A percentile compares a stretch with the other conserved stretches of the same genome.
phyloP scores from a whole-genome alignment of 2,329 filamentous ascomycete species.

The Clarireedia paspali region DNA sequence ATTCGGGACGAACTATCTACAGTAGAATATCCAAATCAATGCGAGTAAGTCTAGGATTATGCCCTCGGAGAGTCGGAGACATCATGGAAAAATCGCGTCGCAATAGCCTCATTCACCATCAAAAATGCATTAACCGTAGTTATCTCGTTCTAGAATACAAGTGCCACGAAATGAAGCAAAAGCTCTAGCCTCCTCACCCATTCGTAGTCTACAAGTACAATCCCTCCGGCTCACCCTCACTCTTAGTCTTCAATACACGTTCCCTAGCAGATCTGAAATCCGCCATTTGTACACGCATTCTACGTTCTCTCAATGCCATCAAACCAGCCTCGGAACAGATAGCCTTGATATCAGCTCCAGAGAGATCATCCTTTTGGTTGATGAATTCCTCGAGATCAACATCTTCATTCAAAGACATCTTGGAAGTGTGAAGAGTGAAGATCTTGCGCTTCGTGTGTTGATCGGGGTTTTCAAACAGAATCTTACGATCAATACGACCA shows the following conservation, averaged over 20 bases:
- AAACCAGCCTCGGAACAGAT: conserved; percentile 97
- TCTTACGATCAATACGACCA: conserved; percentile 97
- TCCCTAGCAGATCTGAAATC: conserved; percentile 92
- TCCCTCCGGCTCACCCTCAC: conserved; percentile 94
- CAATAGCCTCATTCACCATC: background rate
- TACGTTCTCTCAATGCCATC: conserved; percentile 84
- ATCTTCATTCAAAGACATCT: conserved; percentile 94
- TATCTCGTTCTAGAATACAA: conserved; percentile 23
- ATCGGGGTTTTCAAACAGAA: conserved; percentile 61
- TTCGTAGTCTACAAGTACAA: conserved; percentile 73
- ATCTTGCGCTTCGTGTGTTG: conserved; percentile 97
- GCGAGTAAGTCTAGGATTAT: no score
- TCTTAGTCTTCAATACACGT: conserved; percentile 95
- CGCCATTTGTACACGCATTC: conserved; percentile 98
- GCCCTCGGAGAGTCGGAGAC: no score
- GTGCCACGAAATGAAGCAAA: conserved; percentile 19
- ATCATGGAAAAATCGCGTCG: no score
- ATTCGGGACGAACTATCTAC: no score
- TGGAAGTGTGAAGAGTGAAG: conserved; percentile 94
- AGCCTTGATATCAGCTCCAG: conserved; percentile 95
- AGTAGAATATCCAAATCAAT: no score
- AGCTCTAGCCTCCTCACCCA: conserved; percentile 7
- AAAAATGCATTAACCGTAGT: background rate
- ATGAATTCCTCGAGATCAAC: conserved; percentile 99
- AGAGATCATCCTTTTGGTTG: conserved; percentile 94